Evolutionary conservation across 768 basidiomycete species (phyloP).

Genomic region (Hemileccinum rubropunctum): DNA sequence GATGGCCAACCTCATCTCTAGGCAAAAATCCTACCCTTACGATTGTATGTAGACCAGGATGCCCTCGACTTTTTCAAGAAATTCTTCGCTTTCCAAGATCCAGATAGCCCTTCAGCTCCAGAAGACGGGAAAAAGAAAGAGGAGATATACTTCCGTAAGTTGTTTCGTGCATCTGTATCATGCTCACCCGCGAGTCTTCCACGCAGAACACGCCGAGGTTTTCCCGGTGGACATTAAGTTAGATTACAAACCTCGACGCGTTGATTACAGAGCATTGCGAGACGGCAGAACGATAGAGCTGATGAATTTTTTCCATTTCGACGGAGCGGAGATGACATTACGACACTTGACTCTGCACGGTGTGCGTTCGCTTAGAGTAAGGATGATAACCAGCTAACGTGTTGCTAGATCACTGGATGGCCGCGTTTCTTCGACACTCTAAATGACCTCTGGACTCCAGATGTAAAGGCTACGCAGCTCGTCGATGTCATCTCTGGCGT

Average conservation of each 20-base stretch:
- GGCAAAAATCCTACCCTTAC: conserved; percentile 88
- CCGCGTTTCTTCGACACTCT: conserved; percentile 81
- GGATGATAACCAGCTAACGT: conserved; percentile 8
- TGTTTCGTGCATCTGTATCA: conserved; percentile 3
- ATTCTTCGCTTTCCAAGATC: conserved; percentile 87
- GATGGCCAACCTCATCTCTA: conserved; percentile 28
- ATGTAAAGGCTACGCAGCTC: conserved; percentile 97
- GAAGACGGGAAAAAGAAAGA: conserved; percentile 35
- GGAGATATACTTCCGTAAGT: conserved; percentile 74
- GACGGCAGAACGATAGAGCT: conserved; percentile 93
- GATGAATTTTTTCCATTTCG: conserved; percentile 99
- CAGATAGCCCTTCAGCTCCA: conserved; percentile 37
- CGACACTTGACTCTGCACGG: conserved; percentile 90
- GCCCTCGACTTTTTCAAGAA: conserved; percentile 97
- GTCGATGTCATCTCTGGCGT: conserved; percentile 97
- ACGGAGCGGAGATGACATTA: conserved; percentile 96
- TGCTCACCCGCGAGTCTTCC: not conserved
- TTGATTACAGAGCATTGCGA: conserved; percentile 87
- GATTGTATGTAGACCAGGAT: conserved; percentile 96
- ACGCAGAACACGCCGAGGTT: conserved; percentile 85
- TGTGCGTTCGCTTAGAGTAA: conserved; percentile 47
- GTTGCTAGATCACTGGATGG: conserved; percentile 90
- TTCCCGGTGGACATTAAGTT: conserved; percentile 94
- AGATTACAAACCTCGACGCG: conserved; percentile 97
- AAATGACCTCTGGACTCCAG: conserved; percentile 99